Evolutionary conservation across 2,329 filamentous ascomycete species (phyloP).

Genomic region (Sordariomycetes sp.): DNA sequence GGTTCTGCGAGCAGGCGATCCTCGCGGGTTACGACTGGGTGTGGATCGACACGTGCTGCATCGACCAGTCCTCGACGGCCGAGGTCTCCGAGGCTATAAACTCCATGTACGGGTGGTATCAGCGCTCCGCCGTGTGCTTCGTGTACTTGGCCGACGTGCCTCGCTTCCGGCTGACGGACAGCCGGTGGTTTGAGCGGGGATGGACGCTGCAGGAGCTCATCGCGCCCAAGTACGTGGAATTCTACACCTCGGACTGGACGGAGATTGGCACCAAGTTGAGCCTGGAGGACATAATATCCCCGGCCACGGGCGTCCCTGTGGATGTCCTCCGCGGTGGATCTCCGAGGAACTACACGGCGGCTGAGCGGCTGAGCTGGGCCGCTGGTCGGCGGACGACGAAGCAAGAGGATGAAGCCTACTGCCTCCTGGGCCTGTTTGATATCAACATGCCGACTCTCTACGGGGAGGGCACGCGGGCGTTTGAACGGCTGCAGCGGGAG

Average conservation of each 20-base stretch:
- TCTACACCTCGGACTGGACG: conserved; percentile 16
- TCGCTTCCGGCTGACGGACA: conserved; percentile 9
- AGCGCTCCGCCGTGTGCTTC: conserved; percentile 14
- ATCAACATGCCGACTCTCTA: conserved; percentile 18
- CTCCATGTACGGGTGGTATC: conserved; percentile 16
- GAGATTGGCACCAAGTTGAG: conserved; percentile 14
- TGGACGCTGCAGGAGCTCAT: conserved; percentile 21
- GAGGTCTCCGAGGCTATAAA: conserved; percentile 17
- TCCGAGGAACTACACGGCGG: conserved; percentile 6
- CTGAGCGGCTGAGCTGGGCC: conserved; percentile 16
- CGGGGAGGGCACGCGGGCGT: conserved; percentile 18
- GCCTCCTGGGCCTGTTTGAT: conserved; percentile 16
- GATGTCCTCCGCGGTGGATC: conserved; percentile 8
- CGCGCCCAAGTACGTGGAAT: conserved; percentile 15
- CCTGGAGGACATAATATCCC: conserved; percentile 9
- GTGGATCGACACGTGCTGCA: conserved; percentile 18
- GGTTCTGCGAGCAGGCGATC: conserved; percentile 10
- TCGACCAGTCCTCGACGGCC: conserved; percentile 15
- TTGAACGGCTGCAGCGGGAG: conserved; percentile 21
- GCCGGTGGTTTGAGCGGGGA: conserved; percentile 13
- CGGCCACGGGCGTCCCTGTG: conserved; percentile 12
- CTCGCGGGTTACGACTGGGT: conserved; percentile 13
- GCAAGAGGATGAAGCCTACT: conserved; percentile 18
- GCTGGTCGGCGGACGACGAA: conserved; percentile 13
- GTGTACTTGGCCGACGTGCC: conserved; percentile 14